Evolutionary conservation across 176 grass and related monocot species (phyloP).

Genomic region (Guadua angustifolia): DNA sequence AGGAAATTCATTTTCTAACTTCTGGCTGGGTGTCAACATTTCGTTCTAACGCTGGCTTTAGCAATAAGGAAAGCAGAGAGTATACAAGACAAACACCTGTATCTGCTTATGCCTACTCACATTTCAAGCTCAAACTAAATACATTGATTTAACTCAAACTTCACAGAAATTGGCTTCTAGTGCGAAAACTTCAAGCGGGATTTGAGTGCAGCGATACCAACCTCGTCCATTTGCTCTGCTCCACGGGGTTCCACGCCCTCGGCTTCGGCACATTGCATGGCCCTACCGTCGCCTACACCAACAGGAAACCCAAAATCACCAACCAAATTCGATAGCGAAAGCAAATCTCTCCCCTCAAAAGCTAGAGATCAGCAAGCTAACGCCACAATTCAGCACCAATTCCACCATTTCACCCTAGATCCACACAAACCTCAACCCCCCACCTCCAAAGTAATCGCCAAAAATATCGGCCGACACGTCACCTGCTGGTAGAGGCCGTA

Average conservation of each 20-base stretch:
- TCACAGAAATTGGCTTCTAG: not conserved
- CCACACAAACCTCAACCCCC: conserved; percentile 34
- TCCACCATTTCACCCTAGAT: conserved; percentile 37
- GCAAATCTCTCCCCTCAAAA: conserved; percentile 5
- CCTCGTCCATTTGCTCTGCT: conserved; percentile 95
- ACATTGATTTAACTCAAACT: not conserved
- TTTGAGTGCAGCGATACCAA: conserved; percentile 41
- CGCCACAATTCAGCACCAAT: conserved; percentile 16
- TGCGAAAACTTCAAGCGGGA: not conserved
- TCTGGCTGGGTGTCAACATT: not conserved
- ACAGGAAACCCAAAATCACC: conserved; percentile 25
- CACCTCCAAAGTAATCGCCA: conserved; percentile 9
- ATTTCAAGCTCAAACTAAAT: not conserved
- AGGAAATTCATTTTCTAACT: conserved; percentile 8
- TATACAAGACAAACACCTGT: not conserved
- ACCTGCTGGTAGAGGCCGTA: conserved; percentile 96
- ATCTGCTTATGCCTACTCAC: not conserved
- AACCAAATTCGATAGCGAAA: conserved; percentile 33
- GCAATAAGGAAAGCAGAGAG: not conserved
- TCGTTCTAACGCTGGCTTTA: not conserved
- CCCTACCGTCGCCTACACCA: conserved; percentile 71
- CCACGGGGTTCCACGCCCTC: conserved; percentile 88
- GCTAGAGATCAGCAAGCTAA: conserved; percentile 18
- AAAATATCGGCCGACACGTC: not conserved
- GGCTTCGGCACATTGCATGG: conserved; percentile 87